Base-by-base conservation (phyloP, 2,329 filamentous ascomycete species). In the Ceratocystis colombiana region DNA sequence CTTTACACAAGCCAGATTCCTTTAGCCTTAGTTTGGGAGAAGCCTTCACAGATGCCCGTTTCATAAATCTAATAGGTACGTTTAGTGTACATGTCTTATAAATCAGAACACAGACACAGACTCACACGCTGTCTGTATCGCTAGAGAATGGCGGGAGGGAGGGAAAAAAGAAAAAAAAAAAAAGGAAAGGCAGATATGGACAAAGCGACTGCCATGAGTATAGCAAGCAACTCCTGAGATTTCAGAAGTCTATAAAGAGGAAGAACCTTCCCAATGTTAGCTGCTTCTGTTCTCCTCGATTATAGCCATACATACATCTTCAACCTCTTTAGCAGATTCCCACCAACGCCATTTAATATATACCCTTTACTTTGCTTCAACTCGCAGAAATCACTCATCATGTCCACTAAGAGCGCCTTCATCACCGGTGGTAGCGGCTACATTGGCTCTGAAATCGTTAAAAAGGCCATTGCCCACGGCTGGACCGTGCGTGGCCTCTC, bases 401-500 rank as follows among this genome's bases (percentile, higher is more conserved):
- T 64, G 63, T 28, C 61, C n/a, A 12, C 48, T 20, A 68, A 67
- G 20, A 65, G 8, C 50, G 62, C 70, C 62, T 78, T 78, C 71
- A 72, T 79, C 5, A 78, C 77, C 48, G 77, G 77, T 2, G 77
- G 73, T 10, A 75, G 69, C 62, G 77, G 77, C 41, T 77, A 75
- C 69, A 69, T 78, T 45, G 77, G 77, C 66, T 70, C 71, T 3
- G 70, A 70, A n/a, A 67, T 80, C 20, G 73, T 72, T 45, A 69
- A 73, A 50, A 68, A 73, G 33, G 76, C 77, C 66, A 68, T 78
- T 44, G 68, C 71, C 17, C 68, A 74, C 5, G 76, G 77, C 66
- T 76, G 80, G 70, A 66, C 70, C 6, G 76, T 80, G 20, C 71
- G 71, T 63, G 77, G 74, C 4, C 75, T 80, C 1, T 77, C 77